phyloP scores from a whole-genome alignment of 306 rosid species.

The Inga laurina region DNA sequence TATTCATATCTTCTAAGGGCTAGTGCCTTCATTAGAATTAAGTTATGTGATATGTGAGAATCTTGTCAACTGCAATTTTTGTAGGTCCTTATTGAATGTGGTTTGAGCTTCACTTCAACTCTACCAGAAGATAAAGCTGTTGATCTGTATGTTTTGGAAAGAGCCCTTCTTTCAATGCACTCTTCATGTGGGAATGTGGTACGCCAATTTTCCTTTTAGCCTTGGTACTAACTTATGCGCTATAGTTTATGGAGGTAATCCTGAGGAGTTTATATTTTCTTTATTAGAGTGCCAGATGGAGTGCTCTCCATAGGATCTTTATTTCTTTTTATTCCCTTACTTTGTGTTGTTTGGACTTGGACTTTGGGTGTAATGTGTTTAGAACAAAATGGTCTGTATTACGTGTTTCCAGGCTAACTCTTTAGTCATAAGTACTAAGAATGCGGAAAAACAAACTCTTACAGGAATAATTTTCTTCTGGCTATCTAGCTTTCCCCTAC shows the following conservation, averaged over 20 bases:
- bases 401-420: not conserved
- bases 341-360: not conserved
- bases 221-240: constrained; percentile 1
- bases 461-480: not conserved
- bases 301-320: not conserved
- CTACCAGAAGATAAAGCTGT: constrained; percentile 94
- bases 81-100: constrained; percentile 85
- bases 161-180: constrained; percentile 90
- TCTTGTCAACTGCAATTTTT: constrained; percentile 28
- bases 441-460: not conserved
- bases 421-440: not conserved
- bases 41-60: constrained; percentile 16
- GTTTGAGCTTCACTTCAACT: constrained; percentile 86
- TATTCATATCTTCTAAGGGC: constrained; percentile 7
- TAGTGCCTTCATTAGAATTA: not conserved
- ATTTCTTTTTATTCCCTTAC: not conserved
- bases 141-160: constrained; percentile 85
- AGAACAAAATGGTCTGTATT: not conserved
- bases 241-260: not conserved
- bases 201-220: constrained; percentile 31
- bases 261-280: not conserved
- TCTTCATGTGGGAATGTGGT: constrained; percentile 93
- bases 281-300: constrained; percentile 12
- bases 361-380: not conserved
- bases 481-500: not conserved